Evolutionary conservation across 2,329 filamentous ascomycete species (phyloP).

Genomic region (Chaetomium sp.): DNA sequence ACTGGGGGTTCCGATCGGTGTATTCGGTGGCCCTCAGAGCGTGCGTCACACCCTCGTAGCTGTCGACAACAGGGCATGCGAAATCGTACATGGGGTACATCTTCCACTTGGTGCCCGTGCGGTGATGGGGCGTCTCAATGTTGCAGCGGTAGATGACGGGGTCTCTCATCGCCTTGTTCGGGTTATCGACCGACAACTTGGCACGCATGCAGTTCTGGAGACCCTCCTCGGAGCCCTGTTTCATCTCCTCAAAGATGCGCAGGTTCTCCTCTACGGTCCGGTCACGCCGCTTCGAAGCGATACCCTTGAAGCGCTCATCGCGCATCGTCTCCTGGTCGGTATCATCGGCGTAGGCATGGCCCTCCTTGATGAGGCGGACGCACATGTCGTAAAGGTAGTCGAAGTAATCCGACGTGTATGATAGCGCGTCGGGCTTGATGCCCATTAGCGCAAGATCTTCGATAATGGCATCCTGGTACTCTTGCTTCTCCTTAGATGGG

Average conservation of each 20-base stretch:
- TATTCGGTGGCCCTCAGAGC: conserved; percentile 84
- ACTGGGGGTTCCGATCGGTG: conserved; percentile 82
- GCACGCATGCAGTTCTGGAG: conserved; percentile 88
- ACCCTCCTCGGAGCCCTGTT: conserved; percentile 77
- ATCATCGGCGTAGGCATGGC: conserved; percentile 91
- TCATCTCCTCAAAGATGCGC: conserved; percentile 91
- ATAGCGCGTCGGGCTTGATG: conserved; percentile 82
- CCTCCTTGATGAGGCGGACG: conserved; percentile 80
- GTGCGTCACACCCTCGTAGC: conserved; percentile 79
- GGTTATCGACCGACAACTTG: conserved; percentile 87
- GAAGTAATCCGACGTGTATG: conserved; percentile 96
- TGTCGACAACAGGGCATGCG: conserved; percentile 79
- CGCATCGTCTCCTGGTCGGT: conserved; percentile 89
- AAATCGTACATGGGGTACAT: conserved; percentile 89
- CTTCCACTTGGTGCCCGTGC: conserved; percentile 79
- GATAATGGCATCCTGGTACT: conserved; percentile 91
- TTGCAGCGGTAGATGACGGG: conserved; percentile 98
- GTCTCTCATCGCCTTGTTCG: conserved; percentile 94
- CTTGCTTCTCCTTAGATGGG: conserved; percentile 94
- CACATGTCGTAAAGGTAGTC: conserved; percentile 86
- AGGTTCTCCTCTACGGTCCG: conserved; percentile 80
- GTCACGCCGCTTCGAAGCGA: conserved; percentile 79
- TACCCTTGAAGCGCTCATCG: conserved; percentile 79
- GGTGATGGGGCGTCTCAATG: conserved; percentile 66
- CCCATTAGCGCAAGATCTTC: conserved; percentile 91